Evolutionary conservation across 306 rosid genomes (phyloP).

Genomic region (Glycyrrhiza uralensis): DNA sequence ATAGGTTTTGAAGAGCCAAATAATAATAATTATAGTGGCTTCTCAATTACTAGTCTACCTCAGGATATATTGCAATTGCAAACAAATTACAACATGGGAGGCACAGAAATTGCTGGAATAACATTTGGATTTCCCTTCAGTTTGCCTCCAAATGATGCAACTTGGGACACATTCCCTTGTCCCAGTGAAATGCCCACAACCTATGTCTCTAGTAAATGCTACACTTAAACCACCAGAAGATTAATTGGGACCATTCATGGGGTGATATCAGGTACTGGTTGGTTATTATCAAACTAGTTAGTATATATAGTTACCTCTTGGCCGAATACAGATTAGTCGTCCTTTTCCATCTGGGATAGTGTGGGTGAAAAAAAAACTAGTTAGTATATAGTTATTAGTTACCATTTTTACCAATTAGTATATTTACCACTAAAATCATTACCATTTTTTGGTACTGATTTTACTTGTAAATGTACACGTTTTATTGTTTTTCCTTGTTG

Average conservation of each 20-base stretch:
- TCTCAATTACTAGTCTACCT: slow-evolving; percentile 41
- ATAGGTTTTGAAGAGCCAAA: slow-evolving; percentile 44
- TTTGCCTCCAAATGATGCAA: slow-evolving; percentile 45
- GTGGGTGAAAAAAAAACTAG: no score
- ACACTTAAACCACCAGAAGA: slow-evolving; percentile 29
- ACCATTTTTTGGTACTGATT: slow-evolving; percentile 30
- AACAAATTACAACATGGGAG: slow-evolving; percentile 39
- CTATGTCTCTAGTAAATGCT: slow-evolving; percentile 51
- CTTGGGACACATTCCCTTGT: slow-evolving; percentile 54
- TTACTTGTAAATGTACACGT: slow-evolving; percentile 40
- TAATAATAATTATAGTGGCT: slow-evolving; percentile 35
- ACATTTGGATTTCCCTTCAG: slow-evolving; percentile 62
- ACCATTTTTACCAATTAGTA: slow-evolving; percentile 14
- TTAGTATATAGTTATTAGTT: not conserved
- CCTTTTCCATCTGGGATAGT: no score
- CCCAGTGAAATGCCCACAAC: slow-evolving; percentile 56
- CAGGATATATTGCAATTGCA: slow-evolving; percentile 50
- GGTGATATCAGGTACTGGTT: not conserved
- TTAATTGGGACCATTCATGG: not conserved
- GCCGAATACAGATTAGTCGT: no score
- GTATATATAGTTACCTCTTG: no score
- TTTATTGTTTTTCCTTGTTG: not conserved
- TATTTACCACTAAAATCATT: slow-evolving; percentile 46
- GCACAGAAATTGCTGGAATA: slow-evolving; percentile 12
- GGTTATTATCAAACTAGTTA: no score